Evolutionary conservation across 78 protist species (phyloP).

Genomic region (Dictyostelium capitatum): DNA sequence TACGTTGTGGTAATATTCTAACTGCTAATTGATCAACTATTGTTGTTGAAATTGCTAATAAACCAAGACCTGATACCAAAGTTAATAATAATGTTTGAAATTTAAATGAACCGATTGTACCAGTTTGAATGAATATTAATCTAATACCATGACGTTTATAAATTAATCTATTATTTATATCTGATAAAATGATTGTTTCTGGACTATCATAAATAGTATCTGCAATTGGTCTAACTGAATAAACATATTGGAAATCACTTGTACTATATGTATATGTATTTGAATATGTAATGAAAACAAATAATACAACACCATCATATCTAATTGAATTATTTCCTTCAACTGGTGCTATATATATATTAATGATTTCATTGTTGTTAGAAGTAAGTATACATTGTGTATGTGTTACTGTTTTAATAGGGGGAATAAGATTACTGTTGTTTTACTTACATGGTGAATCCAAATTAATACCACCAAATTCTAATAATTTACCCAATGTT

Average conservation of each 20-base stretch:
- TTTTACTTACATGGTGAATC: constrained; percentile 14
- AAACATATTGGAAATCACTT: constrained; percentile 29
- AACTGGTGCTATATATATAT: not conserved
- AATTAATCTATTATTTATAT: not conserved
- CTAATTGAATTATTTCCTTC: constrained; percentile 37
- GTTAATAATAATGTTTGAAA: constrained; percentile 65
- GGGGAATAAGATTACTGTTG: not conserved
- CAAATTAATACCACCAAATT: constrained; percentile 29
- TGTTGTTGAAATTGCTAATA: constrained; percentile 41
- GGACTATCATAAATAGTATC: constrained; percentile 30
- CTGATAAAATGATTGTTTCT: constrained; percentile 16
- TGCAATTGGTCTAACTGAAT: not conserved
- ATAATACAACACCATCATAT: constrained; percentile 50
- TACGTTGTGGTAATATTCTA: constrained; percentile 47
- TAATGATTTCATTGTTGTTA: not conserved
- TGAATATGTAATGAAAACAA: constrained; percentile 60
- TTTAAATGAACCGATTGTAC: constrained; percentile 56
- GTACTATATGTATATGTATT: constrained; percentile 46
- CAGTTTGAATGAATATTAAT: constrained; percentile 66
- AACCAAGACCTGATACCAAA: constrained; percentile 52
- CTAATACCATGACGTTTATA: constrained; percentile 71
- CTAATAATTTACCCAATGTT: constrained; percentile 14
- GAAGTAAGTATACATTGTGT: not conserved
- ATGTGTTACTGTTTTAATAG: not conserved
- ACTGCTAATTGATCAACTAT: constrained; percentile 51